Conservation (phyloP, 225 moss, liverwort and hornwort genomes). For the Takakia lepidozioides region DNA sequence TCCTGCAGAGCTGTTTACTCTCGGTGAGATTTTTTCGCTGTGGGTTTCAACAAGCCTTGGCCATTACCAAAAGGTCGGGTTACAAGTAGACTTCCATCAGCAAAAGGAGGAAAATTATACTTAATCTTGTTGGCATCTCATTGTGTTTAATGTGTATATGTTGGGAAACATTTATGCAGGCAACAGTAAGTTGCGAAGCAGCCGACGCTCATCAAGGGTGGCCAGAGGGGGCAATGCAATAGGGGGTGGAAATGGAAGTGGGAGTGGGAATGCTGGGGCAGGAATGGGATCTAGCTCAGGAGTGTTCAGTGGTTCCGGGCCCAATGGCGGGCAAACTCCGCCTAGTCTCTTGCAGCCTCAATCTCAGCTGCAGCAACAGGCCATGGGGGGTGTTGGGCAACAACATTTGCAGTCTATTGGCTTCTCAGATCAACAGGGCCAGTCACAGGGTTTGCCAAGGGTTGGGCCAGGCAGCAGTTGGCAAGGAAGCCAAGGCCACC, state of each 20-base stretch:
- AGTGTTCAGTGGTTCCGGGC: slow-evolving; percentile 26
- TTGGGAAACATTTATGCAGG: no score
- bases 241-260: slow-evolving; percentile 50
- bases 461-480: slow-evolving; percentile 45
- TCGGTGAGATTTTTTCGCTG: no score
- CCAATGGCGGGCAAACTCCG: slow-evolving; percentile 20
- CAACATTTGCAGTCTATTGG: slow-evolving; percentile 33
- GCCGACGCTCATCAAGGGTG: slow-evolving; percentile 77
- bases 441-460: slow-evolving; percentile 40
- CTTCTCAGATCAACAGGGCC: slow-evolving; percentile 38
- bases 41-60: no score
- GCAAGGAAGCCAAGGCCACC: slow-evolving; percentile 44
- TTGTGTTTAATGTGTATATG: no score
- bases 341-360: slow-evolving; percentile 38
- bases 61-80: slow-evolving; percentile 55
- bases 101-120: no score
- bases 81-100: slow-evolving; percentile 41
- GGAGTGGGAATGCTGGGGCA: slow-evolving; percentile 55
- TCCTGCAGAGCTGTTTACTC: no score
- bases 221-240: slow-evolving; percentile 58
- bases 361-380: slow-evolving; percentile 40
- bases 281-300: slow-evolving; percentile 38
- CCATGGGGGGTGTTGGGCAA: slow-evolving; percentile 47
- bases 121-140: no score
- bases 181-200: slow-evolving; percentile 74